phyloP scores from a whole-genome alignment of 352 stramenopile genomes.

The Chrysophaeum taylorii region DNA sequence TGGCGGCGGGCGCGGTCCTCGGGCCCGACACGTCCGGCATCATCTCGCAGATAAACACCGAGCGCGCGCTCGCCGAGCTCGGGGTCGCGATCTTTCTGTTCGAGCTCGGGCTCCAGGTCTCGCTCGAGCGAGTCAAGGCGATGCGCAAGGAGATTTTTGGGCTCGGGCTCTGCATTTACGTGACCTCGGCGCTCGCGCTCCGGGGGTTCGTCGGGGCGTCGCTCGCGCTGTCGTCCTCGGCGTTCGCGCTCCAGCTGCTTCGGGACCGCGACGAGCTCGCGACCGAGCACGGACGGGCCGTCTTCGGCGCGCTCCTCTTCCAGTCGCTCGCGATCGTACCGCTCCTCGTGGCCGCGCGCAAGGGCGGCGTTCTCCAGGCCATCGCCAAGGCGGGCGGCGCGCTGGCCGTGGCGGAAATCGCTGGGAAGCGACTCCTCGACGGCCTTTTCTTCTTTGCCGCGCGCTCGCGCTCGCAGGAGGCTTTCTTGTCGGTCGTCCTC shows the following conservation, averaged over 20 bases:
- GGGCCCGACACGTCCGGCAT: constrained; percentile 61
- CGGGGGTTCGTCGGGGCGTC: constrained; percentile 55
- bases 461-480: constrained; percentile 58
- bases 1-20: constrained; percentile 57
- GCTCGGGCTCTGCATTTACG: constrained; percentile 31
- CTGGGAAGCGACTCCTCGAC: constrained; percentile 59
- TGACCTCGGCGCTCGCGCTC: background rate
- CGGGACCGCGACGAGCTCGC: constrained; percentile 61
- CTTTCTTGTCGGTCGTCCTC: constrained; percentile 66
- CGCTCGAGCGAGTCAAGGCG: constrained; percentile 51
- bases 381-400: constrained; percentile 58
- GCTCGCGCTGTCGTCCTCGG: constrained; percentile 55
- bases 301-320: constrained; percentile 64
- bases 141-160: constrained; percentile 72
- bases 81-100: constrained; percentile 78
- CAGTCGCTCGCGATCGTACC: constrained; percentile 71
- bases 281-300: constrained; percentile 56
- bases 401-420: constrained; percentile 52
- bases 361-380: constrained; percentile 30
- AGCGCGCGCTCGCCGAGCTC: constrained; percentile 33
- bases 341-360: constrained; percentile 49
- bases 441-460: constrained; percentile 63
- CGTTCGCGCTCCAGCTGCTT: constrained; percentile 48
- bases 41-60: constrained; percentile 42
- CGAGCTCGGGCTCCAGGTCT: constrained; percentile 73